Evolutionary conservation across 805 yeast species (phyloP).

Genomic region (Hemisphaericaspora nanyangensis): DNA sequence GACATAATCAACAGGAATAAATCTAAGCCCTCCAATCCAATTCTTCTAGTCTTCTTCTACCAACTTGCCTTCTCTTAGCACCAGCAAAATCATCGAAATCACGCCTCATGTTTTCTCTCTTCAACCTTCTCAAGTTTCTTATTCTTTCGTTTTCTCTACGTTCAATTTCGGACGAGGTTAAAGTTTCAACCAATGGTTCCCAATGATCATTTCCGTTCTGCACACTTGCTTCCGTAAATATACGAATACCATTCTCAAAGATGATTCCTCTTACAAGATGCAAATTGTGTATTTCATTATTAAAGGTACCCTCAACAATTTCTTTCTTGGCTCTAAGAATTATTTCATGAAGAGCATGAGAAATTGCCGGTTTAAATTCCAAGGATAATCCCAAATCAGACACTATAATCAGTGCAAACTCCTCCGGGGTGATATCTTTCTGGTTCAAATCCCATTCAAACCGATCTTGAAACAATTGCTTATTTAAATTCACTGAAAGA

Average conservation of each 20-base stretch:
- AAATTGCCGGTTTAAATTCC: conserved; percentile 86
- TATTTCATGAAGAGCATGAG: conserved; percentile 82
- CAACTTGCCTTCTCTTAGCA: conserved; percentile 33
- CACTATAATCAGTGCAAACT: conserved; percentile 78
- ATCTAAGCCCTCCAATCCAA: conserved; percentile 30
- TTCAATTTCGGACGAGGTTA: conserved; percentile 91
- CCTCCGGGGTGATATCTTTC: conserved; percentile 65
- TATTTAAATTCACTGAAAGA: conserved; percentile 76
- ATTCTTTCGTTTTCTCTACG: conserved; percentile 93
- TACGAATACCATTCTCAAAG: conserved; percentile 41
- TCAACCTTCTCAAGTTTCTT: conserved; percentile 83
- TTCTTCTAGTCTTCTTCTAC: conserved; percentile 52
- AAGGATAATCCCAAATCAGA: conserved; percentile 78
- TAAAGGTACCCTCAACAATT: conserved; percentile 57
- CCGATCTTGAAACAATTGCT: conserved; percentile 82
- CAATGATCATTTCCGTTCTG: conserved; percentile 78
- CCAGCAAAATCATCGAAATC: conserved; percentile 37
- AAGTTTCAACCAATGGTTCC: conserved; percentile 83
- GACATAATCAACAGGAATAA: no score
- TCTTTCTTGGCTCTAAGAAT: conserved; percentile 75
- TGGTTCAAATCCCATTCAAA: conserved; percentile 86
- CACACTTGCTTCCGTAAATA: conserved; percentile 57
- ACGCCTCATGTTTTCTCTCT: conserved; percentile 81
- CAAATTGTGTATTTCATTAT: conserved; percentile 39
- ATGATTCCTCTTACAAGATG: conserved; percentile 40